Evolutionary conservation across 2,329 filamentous ascomycete species (phyloP), one percentile per base, ranked within the genome.

Genomic region (Amauroascus verrucosus): DNA sequence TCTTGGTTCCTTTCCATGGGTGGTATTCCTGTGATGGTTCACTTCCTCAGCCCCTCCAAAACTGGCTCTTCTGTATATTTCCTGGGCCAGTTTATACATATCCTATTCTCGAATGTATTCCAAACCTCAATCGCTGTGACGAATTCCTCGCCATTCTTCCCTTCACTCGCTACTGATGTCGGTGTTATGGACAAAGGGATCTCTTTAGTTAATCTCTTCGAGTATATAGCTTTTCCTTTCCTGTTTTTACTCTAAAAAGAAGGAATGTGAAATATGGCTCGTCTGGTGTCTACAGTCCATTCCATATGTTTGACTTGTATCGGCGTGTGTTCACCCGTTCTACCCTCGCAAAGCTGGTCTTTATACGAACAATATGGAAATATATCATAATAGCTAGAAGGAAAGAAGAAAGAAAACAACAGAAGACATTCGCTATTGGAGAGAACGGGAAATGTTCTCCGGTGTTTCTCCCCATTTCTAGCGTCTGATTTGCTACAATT

Each of bases 151-250:
- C 46, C 8, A n/a, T 48, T 28, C 14, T 9, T 28, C 33, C 41
- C 16, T 4, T 30, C 22, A n/a, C 41, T 48, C 30, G 33, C 33
- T 38, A 13, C 28, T 6, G 30, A 30, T 48, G 6, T 6, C 16
- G 24, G 41, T 16, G 8, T 30, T 46, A 32, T 32, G 24, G 38
- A 9, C 38, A 20, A 41, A 16, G 24, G 30, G 13, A 11, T n/a
- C 24, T 30, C 41, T 30, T 30, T 7, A 30, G 11, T 33, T 32
- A n/a, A 32, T 46, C 28, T 33, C n/a, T 32, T 46, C 44, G n/a
- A 46, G 44, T 46, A 46, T 20, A 46, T 46, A 46, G n/a, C 14
- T 33, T 46, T 33, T 46, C n/a, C n/a, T 20, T n/a, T 20, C n/a
- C 3, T 32, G 7, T 46, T 32, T 7, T 32, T 33, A 28, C 16